Evolutionary conservation across 2,329 filamentous ascomycete species (phyloP).

Genomic region (Metarhizium album): DNA sequence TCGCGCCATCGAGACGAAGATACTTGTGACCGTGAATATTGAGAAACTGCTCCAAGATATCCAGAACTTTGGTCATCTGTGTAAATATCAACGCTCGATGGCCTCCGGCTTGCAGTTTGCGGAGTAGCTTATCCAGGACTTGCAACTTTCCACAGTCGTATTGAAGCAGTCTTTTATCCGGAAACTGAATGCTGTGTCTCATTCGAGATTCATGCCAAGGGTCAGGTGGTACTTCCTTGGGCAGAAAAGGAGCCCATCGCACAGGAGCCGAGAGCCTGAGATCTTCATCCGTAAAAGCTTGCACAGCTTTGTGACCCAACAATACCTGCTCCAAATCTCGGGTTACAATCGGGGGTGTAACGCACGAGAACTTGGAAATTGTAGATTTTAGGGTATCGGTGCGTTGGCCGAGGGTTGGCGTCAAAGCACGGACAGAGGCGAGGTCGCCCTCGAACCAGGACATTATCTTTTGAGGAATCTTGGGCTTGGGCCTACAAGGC

Average conservation of each 20-base stretch:
- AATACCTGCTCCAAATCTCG: constrained; percentile 61
- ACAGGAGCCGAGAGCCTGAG: constrained; percentile 46
- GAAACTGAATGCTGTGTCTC: constrained; percentile 89
- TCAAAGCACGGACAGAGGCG: constrained; percentile 49
- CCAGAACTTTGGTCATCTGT: constrained; percentile 97
- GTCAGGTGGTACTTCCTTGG: constrained; percentile 50
- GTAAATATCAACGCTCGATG: constrained; percentile 97
- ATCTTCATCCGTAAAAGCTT: constrained; percentile 45
- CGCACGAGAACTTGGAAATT: constrained; percentile 81
- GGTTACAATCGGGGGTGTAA: constrained; percentile 81
- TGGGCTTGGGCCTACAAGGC: constrained; percentile 49
- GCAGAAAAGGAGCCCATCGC: constrained; percentile 45
- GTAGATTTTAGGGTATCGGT: constrained; percentile 61
- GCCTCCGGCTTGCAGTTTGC: constrained; percentile 76
- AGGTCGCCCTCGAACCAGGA: constrained; percentile 69
- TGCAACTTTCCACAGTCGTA: constrained; percentile 98
- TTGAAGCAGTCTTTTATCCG: constrained; percentile 89
- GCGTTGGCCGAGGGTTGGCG: constrained; percentile 65
- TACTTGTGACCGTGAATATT: constrained; percentile 98
- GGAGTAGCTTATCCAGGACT: constrained; percentile 72
- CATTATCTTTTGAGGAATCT: constrained; percentile 50
- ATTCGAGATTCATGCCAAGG: constrained; percentile 92
- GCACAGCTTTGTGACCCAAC: constrained; percentile 49
- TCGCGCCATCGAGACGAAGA: constrained; percentile 88
- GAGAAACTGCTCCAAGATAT: constrained; percentile 94